phyloP scores from a whole-genome alignment of 331 rosid species.

The Dryas integrifolia region DNA sequence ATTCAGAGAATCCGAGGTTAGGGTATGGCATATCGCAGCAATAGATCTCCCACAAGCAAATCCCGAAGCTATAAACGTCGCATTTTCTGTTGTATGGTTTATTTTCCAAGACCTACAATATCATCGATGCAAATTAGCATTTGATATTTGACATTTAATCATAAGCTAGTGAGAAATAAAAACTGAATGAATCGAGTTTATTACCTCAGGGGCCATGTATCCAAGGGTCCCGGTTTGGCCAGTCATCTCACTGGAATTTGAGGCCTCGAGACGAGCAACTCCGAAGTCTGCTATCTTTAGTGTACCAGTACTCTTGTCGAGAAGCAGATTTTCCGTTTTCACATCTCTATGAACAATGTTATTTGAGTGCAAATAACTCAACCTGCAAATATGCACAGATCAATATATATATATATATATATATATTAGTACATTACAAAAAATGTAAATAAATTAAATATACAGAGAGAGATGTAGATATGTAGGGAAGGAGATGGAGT shows the following conservation, averaged over 20 bases:
- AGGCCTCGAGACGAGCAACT: conserved; percentile 12
- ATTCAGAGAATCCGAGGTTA: not conserved
- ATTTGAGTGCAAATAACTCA: conserved; percentile 14
- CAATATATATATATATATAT: too few relatives aligned
- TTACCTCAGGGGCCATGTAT: conserved; percentile 31
- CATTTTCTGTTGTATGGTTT: conserved; percentile 17
- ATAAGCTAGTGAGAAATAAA: too few relatives aligned
- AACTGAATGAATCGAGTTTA: not conserved
- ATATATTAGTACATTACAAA: too few relatives aligned
- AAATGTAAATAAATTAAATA: not conserved
- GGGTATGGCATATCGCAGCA: conserved; percentile 6
- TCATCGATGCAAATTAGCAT: not conserved
- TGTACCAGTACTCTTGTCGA: conserved; percentile 2
- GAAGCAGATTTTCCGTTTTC: conserved; percentile 21
- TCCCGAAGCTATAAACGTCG: conserved; percentile 19
- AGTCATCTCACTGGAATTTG: conserved; percentile 12
- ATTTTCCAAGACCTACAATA: conserved; percentile 9
- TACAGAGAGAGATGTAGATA: not conserved
- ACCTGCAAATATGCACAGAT: not conserved
- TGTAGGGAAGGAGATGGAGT: not conserved
- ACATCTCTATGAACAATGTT: conserved; percentile 19
- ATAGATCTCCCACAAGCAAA: conserved; percentile 28
- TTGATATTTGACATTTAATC: not conserved
- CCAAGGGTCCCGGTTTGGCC: conserved; percentile 20
- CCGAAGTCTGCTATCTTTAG: conserved; percentile 23